These are phyloP conservation scores for Scalesia atractyloides DNA, from an alignment of 129 eudicot genomes.

Conservation along the genomic window DNA sequence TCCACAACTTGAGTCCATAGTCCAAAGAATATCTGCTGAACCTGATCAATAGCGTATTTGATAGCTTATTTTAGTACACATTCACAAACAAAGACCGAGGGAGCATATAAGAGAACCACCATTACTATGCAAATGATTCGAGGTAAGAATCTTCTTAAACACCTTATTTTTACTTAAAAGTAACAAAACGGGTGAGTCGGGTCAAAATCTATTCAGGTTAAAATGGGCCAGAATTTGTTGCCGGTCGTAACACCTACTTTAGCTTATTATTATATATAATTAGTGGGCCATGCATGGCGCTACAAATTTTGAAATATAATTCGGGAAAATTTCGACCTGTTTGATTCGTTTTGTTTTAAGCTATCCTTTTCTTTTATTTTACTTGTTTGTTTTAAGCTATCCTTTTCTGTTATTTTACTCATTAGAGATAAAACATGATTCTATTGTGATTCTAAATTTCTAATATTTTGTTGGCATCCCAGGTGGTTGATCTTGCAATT, in stretches of 20 bases:
- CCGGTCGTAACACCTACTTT: too few relatives aligned
- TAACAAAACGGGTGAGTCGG: not conserved
- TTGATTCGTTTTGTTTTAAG: too few relatives aligned
- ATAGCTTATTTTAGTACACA: constrained; percentile 8
- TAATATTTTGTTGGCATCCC: constrained; percentile 5
- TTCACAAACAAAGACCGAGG: constrained; percentile 26
- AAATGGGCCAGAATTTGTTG: not conserved
- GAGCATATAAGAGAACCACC: constrained; percentile 9
- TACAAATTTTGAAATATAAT: not conserved
- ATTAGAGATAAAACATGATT: not conserved
- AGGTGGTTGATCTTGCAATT: constrained; percentile 19
- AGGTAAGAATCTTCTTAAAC: constrained; percentile 15
- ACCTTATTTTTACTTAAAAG: not conserved
- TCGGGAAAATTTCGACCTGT: too few relatives aligned
- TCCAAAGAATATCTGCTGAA: constrained; percentile 57
- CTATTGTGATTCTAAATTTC: not conserved
- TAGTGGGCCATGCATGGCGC: too few relatives aligned
- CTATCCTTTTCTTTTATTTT: not conserved
- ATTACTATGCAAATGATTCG: constrained; percentile 16
- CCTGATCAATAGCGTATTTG: constrained; percentile 39
- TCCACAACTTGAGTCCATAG: constrained; percentile 78
- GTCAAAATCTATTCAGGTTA: too few relatives aligned
- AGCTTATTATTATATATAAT: too few relatives aligned
- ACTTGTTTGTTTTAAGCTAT: too few relatives aligned
- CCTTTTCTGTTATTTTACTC: not conserved